These are phyloP conservation scores for Saccharum hybrid DNA, from an alignment of 202 grass and related monocot genomes.

Conservation along the genomic window DNA sequence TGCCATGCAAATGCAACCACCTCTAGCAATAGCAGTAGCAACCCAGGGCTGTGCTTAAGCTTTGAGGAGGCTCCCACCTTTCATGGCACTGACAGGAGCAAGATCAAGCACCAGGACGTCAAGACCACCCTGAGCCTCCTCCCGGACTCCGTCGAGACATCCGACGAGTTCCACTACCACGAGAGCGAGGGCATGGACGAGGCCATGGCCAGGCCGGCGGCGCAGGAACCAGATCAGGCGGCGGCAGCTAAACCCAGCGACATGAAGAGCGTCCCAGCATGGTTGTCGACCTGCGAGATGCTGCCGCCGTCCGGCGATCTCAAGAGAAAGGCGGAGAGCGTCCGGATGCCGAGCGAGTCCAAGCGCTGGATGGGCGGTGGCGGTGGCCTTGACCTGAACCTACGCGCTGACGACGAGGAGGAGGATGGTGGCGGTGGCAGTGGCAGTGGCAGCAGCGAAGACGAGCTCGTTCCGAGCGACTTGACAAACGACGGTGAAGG, in stretches of 20 bases:
- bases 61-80: not conserved
- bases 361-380: constrained; percentile 39
- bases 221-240: not conserved
- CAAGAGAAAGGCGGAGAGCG: constrained; percentile 46
- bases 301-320: not conserved
- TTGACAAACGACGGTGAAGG: constrained; percentile 46
- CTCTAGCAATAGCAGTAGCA: not conserved
- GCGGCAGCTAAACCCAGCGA: not conserved
- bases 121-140: constrained; percentile 35
- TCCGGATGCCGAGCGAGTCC: not conserved
- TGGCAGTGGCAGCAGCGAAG: constrained; percentile 39
- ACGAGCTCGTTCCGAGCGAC: constrained; percentile 53
- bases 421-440: constrained; percentile 1
- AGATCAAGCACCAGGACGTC: not conserved
- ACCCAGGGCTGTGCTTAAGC: constrained; percentile 1
- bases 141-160: not conserved
- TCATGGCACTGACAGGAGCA: not conserved
- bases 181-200: not conserved
- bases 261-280: not conserved
- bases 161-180: not conserved
- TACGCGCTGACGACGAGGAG: constrained; percentile 34
- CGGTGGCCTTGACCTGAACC: constrained; percentile 57
- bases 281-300: not conserved
- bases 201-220: not conserved
- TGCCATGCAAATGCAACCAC: not conserved